A percentile compares a stretch with the other conserved stretches of the same genome.
phyloP scores from a whole-genome alignment of 2,329 filamentous ascomycete species.

The Elsinoe arachidis region DNA sequence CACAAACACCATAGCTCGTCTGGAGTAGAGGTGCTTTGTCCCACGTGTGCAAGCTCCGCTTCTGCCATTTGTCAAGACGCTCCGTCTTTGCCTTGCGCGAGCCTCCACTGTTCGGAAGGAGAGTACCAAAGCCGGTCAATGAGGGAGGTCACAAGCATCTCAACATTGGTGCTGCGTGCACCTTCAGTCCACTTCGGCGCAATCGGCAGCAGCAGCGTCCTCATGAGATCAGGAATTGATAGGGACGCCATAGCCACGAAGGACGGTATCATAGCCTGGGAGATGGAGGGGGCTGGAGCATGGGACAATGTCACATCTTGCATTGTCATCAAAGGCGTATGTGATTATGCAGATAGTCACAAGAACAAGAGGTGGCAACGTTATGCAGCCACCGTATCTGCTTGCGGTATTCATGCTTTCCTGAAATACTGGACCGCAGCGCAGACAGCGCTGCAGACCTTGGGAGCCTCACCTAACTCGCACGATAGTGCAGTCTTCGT shows the following conservation, averaged over 20 bases:
- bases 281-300: conserved; percentile 18
- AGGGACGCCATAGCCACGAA: conserved; percentile 1
- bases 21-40: neutral
- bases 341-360: conserved; percentile 17
- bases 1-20: conserved; percentile 16
- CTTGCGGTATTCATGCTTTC: conserved; percentile 14
- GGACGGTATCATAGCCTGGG: conserved; percentile 14
- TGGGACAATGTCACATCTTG: conserved; percentile 15
- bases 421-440: neutral
- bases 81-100: neutral
- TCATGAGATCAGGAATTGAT: conserved; percentile 13
- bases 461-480: too few relatives aligned
- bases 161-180: too few relatives aligned
- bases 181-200: conserved; percentile 9
- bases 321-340: conserved; percentile 16
- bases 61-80: neutral
- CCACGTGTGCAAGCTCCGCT: neutral
- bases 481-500: neutral
- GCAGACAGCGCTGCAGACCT: too few relatives aligned
- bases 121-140: neutral
- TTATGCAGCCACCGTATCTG: conserved; percentile 16
- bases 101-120: neutral
- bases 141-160: too few relatives aligned
- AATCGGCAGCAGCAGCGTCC: conserved; percentile 2
- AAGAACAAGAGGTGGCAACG: conserved; percentile 17